Evolutionary conservation across 2,329 filamentous ascomycete species (phyloP).

Genomic region (Pyricularia grisea): DNA sequence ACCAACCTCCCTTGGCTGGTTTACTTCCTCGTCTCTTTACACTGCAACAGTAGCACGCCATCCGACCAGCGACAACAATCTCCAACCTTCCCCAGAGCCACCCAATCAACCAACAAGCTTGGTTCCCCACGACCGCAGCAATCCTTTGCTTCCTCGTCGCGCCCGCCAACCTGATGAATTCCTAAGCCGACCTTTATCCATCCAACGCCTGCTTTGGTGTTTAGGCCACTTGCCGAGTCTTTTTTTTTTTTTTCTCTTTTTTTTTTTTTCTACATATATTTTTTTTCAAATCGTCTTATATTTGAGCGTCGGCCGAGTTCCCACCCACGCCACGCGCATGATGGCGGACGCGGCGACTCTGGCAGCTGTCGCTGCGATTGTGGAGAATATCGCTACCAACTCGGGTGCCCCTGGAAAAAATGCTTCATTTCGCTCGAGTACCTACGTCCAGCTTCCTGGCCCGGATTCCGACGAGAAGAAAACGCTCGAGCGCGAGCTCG

Average conservation of each 20-base stretch:
- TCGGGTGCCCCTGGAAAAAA: constrained; percentile 10
- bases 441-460: constrained; percentile 65
- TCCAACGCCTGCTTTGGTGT: background rate
- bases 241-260: background rate
- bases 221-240: background rate
- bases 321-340: background rate
- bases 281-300: background rate
- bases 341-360: constrained; percentile 21
- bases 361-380: constrained; percentile 18
- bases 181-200: background rate
- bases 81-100: background rate
- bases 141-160: background rate
- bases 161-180: background rate
- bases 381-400: constrained; percentile 20
- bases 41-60: background rate
- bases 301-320: background rate
- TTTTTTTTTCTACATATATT: background rate
- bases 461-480: constrained; percentile 66
- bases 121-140: background rate
- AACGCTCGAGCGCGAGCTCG: constrained; percentile 72
- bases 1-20: background rate
- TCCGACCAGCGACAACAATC: background rate
- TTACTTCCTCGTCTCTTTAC: background rate
- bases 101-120: background rate
- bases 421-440: constrained; percentile 24